Evolutionary conservation across 2,329 filamentous ascomycete genomes (phyloP).

Genomic region (Pseudovirgaria hyperparasitica): DNA sequence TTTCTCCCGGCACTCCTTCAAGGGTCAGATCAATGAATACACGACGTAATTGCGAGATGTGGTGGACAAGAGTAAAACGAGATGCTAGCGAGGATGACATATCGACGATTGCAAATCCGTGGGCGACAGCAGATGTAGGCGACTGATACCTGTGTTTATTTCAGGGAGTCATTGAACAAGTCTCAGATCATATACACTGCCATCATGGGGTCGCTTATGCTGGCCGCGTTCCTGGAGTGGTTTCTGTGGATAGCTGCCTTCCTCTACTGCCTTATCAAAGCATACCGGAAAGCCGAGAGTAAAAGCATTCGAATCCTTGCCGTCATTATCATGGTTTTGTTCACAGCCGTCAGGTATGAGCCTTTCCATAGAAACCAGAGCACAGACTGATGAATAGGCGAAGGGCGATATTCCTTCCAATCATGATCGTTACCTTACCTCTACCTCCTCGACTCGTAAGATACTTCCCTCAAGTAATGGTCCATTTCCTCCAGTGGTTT

Average conservation of each 20-base stretch:
- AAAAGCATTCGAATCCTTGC: conserved; percentile 71
- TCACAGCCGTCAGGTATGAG: conserved; percentile 60
- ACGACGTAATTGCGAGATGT: no score
- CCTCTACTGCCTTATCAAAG: conserved; percentile 78
- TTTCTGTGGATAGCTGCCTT: conserved; percentile 91
- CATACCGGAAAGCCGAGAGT: conserved; percentile 78
- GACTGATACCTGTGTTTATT: not conserved
- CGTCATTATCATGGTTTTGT: conserved; percentile 60
- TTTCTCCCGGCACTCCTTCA: no score
- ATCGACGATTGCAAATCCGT: conserved; percentile 22
- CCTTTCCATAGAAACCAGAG: not conserved
- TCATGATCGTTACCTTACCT: conserved; percentile 88
- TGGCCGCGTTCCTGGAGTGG: conserved; percentile 83
- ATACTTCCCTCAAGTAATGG: conserved; percentile 58
- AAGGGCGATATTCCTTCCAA: conserved; percentile 75
- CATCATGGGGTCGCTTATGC: conserved; percentile 68
- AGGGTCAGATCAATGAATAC: no score
- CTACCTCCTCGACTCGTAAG: conserved; percentile 59
- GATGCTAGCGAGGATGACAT: conserved; percentile 14
- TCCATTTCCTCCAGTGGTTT: conserved; percentile 75
- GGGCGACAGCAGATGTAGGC: conserved; percentile 28
- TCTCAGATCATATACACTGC: conserved; percentile 69
- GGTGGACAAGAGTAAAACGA: no score
- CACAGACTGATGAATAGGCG: conserved; percentile 10
- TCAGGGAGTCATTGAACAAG: not conserved